Evolutionary conservation across 1,284 basidiomycete species (phyloP).

Genomic region (Trichosporon asahii): DNA sequence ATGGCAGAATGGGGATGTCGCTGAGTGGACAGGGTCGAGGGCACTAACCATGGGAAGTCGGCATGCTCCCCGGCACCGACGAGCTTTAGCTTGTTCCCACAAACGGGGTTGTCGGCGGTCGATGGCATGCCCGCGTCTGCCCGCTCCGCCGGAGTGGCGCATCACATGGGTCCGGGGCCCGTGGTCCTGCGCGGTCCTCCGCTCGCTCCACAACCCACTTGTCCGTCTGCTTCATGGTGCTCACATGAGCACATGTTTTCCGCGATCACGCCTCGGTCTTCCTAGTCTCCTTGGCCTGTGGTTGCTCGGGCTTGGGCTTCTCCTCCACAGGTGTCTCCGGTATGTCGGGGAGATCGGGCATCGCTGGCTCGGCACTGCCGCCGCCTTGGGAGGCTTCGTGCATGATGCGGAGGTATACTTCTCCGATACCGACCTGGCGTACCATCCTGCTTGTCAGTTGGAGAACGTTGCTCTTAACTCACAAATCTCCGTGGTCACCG

Average conservation of each 20-base stretch:
- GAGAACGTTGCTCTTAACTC: background rate
- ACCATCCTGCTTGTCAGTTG: slow-evolving; percentile 17
- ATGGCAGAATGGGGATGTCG: too few species aligned
- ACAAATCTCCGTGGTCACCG: slow-evolving; percentile 25
- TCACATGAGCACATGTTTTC: background rate
- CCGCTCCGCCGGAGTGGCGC: too few species aligned
- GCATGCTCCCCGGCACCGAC: background rate
- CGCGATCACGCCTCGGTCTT: background rate
- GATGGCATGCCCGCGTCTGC: too few species aligned
- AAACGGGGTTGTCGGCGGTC: background rate
- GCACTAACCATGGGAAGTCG: background rate
- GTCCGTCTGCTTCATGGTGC: too few species aligned
- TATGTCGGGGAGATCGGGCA: background rate
- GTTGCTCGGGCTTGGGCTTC: background rate
- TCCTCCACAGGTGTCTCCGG: background rate
- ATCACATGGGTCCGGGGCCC: background rate
- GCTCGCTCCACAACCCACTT: background rate
- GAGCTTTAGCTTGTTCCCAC: background rate
- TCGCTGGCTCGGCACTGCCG: background rate
- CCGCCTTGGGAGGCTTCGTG: background rate
- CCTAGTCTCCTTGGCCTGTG: background rate
- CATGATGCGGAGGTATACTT: slow-evolving; percentile 25
- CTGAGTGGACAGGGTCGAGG: too few species aligned
- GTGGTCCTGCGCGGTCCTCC: background rate
- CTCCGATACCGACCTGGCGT: slow-evolving; percentile 24